Base-by-base conservation (phyloP, 2,329 filamentous ascomycete genomes). In the Cryphonectria radicalis region DNA sequence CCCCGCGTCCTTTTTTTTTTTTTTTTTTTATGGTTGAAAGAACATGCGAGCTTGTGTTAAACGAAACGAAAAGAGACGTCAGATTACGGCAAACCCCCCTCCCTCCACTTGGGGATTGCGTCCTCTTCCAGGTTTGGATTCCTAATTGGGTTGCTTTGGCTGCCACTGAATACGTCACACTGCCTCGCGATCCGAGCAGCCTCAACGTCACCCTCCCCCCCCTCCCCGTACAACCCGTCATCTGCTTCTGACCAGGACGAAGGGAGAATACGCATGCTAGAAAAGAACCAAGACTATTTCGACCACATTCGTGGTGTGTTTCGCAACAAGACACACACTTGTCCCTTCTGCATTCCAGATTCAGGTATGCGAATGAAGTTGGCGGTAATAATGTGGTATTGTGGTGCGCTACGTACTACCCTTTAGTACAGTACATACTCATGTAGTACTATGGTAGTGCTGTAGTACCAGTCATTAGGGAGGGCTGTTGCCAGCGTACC, bases 141-240 rank as follows among this genome's bases (percentile, higher is more conserved):
- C 55, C 55, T 32, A 32, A 32, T 28, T 59, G 55, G 63, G 63
- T 50, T 65, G 43, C 63, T 65, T 53, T 65, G 43, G 63, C 43
- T 50, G 63, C 63, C 63, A 65, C 63, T 4, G 1, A 65, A 65
- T 65, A 65, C 63, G 63, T 65, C 63, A 65, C 63, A 28, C 14
- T 19, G 17, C 37, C 42, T 50, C 42, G 43, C 63, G 17, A 32
- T 25, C 63, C 43, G 42, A 10, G 19, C 63, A 65, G 63, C 63
- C 63, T 53, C 63, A 50, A 65, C 63, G 63, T 53, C 63, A 53
- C 63, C 32, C 46, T 50, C 17, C 2, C 19, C 8, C 19, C 22
- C 5, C 50, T 28, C 32, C 14, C 10, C 63, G 17, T 65, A 22
- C 63, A 43, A 65, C 42, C 25, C 63, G 19, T 14, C n/a, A 19